A percentile compares a stretch with the other conserved stretches of the same genome.
Evolutionary conservation across 495 filamentous ascomycete genomes (phyloP).

Genomic region (Neurospora sp.): DNA sequence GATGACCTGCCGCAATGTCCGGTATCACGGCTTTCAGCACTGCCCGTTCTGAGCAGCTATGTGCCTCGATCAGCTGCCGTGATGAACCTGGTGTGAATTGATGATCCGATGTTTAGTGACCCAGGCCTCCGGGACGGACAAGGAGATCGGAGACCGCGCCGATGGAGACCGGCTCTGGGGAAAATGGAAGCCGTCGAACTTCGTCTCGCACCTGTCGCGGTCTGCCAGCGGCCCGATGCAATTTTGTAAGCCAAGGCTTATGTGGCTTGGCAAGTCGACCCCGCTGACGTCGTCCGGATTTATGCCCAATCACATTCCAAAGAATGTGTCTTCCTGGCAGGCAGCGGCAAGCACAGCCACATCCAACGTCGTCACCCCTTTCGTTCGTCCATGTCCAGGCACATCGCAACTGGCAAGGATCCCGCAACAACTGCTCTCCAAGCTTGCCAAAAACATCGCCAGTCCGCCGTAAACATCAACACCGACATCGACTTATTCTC

Average conservation of each 20-base stretch:
- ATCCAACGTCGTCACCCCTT: conserved; percentile 17
- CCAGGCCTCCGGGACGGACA: neutral
- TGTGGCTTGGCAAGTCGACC: neutral
- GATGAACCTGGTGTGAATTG: neutral
- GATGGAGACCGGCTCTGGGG: neutral
- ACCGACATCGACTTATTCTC: neutral
- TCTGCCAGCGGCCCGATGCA: neutral
- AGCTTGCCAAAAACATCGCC: neutral
- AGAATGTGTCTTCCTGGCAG: neutral
- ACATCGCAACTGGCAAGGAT: neutral
- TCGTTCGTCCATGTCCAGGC: neutral
- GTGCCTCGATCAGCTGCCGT: neutral
- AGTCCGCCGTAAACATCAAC: neutral
- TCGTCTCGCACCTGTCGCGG: neutral
- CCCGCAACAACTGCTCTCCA: neutral
- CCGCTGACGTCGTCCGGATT: conserved; percentile 11
- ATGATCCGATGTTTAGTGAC: neutral
- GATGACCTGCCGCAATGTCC: neutral
- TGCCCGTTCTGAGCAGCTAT: neutral
- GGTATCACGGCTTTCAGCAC: neutral
- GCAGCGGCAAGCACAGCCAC: conserved; percentile 15
- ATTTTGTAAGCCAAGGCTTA: neutral
- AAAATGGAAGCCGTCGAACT: neutral
- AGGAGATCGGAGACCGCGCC: neutral
- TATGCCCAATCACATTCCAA: conserved; percentile 2